Percentiles rank a stretch among this genome's conserved stretches.
phyloP scores from a whole-genome alignment of 257 asterid species.

The Scutellaria baicalensis region DNA sequence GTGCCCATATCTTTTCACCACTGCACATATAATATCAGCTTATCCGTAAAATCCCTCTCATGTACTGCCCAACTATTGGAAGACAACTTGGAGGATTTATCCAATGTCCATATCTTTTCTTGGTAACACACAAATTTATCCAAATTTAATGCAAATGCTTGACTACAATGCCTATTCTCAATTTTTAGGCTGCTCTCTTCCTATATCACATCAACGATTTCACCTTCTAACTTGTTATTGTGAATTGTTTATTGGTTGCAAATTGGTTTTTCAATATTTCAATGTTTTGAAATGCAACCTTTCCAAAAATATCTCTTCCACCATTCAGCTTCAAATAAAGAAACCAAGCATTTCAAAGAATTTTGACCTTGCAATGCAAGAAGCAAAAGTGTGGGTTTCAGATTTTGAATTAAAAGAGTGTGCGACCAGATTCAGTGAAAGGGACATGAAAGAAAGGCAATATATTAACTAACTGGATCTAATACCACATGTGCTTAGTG shows the following conservation, averaged over 20 bases:
- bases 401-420: neutral
- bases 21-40: neutral
- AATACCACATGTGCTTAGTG: neutral
- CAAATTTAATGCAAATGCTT: neutral
- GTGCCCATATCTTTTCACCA: neutral
- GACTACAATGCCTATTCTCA: neutral
- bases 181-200: neutral
- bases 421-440: neutral
- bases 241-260: neutral
- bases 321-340: neutral
- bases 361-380: neutral
- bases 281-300: neutral
- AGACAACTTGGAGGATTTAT: neutral
- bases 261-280: neutral
- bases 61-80: neutral
- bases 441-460: neutral
- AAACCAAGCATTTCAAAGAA: neutral
- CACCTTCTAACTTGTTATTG: neutral
- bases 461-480: constrained; percentile 6
- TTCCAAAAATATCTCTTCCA: neutral
- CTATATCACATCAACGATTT: neutral
- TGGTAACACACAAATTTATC: neutral
- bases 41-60: neutral
- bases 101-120: neutral
- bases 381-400: neutral